Base-by-base conservation (phyloP, 768 basidiomycete species). In the Hypholoma sublateritium region DNA sequence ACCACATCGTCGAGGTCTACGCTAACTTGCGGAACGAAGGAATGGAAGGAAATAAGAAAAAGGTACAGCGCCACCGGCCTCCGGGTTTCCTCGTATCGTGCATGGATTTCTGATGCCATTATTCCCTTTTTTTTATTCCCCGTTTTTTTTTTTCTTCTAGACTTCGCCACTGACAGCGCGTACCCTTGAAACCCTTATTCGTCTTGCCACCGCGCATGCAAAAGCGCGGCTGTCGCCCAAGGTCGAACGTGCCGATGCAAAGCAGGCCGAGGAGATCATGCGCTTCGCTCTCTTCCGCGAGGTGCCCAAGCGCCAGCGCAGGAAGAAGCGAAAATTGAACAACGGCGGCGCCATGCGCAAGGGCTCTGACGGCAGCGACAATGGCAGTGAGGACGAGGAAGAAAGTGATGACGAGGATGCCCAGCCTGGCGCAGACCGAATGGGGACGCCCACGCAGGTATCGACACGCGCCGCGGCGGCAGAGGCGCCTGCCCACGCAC, bases 271-370 rank as follows among this genome's bases (percentile, higher is more conserved):
- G 70, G 88, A 88, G 66, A 96, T 98, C 68, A 87, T 99, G 72
- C 89, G 95, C 19, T 99, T 94, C 72, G 97, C 97, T 5, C 83
- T 99, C 34, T 99, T 95, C 84, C 96, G 95, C 69, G 96, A 99
- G 71, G 96, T 99, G 16, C 83, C 92, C 45, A 93, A 90, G 69
- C 85, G 92, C 53, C 78, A 80, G 57, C 82, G 85, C 61, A 76
- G 86, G 59, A 97, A 96, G 80, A 91, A 92, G 75, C 83, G 91
- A 68, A 94, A 91, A 76, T 80, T 93, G 58, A 91, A 92, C 68
- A 83, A 77, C 50, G 89, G 88, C 4, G 80, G 77, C 54, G 80
- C 76, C 13, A 75, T 61, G 68, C 82, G 66, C 69, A 81, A 69
- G 75, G 80, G 68, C 25, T 65, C 64, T 63, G 80, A 69, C 65